Evolutionary conservation across 2,329 filamentous ascomycete species (phyloP), one percentile per base, ranked within the genome.

Genomic region (Metarhizium album): DNA sequence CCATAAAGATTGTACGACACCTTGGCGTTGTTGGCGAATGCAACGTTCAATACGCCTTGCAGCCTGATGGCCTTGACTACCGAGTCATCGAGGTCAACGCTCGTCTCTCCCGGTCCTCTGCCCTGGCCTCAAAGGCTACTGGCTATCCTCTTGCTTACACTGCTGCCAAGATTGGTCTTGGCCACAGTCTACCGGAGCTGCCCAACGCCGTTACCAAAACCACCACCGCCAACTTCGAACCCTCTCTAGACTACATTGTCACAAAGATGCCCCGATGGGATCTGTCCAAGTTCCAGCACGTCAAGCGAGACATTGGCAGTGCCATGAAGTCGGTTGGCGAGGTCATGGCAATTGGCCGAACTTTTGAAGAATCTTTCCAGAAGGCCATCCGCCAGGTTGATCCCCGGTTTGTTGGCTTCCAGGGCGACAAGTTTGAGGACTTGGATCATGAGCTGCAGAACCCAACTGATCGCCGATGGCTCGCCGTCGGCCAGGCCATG

Each of bases 231-330:
- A 97, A 97, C 78, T 98, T 98, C 66, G 93, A 98, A 71, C 93
- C 93, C 48, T 94, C 88, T 55, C 75, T 98, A 57, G 93, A 98
- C 65, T 98, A 98, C 69, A 89, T 98, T 58, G 93, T 98, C 58
- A 95, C 90, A 60, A 98, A 98, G 78, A 97, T 98, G 61, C 93
- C 93, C 61, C 84, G 93, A 64, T 98, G 93, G 93, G 93, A 98
- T 77, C 71, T 98, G 65, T 83, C 87, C 76, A 98, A 98, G 75
- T 98, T 98, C 78, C 91, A 97, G 73, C 91, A 97, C 63, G 93
- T 98, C 57, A 94, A 95, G 77, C 86, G 93, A 54, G 87, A 95
- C 64, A 97, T 98, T 65, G 93, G 93, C 60, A 95, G 88, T 65
- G 86, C 91, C 55, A 98, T 98, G 93, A 98, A 97, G 76, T 96